Conservation (phyloP, 164 flowering plant species). For the Dillenia turbinata region DNA sequence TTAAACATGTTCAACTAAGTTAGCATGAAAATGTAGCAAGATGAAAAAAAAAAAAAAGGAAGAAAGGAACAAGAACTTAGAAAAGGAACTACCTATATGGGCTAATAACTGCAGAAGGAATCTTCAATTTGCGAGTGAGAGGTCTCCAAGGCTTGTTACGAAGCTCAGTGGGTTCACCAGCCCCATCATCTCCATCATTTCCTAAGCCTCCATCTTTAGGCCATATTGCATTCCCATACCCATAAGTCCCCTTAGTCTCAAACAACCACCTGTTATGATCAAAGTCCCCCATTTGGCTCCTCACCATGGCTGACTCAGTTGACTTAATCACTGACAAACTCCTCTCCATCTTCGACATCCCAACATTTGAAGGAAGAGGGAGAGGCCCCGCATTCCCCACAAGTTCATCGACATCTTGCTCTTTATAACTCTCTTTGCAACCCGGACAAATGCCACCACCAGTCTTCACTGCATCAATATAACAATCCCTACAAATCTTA, state of each 20-base stretch:
- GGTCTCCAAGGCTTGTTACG: slow-evolving; percentile 74
- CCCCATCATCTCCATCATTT: slow-evolving; percentile 22
- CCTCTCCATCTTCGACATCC: slow-evolving; percentile 48
- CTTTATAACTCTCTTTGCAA: slow-evolving; percentile 51
- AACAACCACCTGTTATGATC: slow-evolving; percentile 71
- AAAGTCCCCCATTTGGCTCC: slow-evolving; percentile 65
- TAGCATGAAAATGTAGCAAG: no score
- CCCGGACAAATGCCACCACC: slow-evolving; percentile 53
- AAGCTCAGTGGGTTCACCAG: slow-evolving; percentile 25
- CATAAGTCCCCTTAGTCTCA: slow-evolving; percentile 71
- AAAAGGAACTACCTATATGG: slow-evolving; percentile 59
- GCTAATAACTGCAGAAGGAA: slow-evolving; percentile 66
- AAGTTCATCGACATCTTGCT: slow-evolving; percentile 33
- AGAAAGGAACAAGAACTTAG: not conserved
- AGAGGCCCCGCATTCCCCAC: slow-evolving; percentile 20
- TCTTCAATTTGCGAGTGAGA: slow-evolving; percentile 59
- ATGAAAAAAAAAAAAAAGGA: not conserved
- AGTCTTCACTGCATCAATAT: slow-evolving; percentile 42
- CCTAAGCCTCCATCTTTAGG: slow-evolving; percentile 40
- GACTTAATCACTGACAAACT: slow-evolving; percentile 60
- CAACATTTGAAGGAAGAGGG: slow-evolving; percentile 25
- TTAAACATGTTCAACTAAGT: no score
- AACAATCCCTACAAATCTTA: slow-evolving; percentile 61
- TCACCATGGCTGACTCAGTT: slow-evolving; percentile 34
- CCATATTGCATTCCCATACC: slow-evolving; percentile 84